Base-by-base conservation (phyloP, 2,329 filamentous ascomycete genomes). In the Calycina marina region DNA sequence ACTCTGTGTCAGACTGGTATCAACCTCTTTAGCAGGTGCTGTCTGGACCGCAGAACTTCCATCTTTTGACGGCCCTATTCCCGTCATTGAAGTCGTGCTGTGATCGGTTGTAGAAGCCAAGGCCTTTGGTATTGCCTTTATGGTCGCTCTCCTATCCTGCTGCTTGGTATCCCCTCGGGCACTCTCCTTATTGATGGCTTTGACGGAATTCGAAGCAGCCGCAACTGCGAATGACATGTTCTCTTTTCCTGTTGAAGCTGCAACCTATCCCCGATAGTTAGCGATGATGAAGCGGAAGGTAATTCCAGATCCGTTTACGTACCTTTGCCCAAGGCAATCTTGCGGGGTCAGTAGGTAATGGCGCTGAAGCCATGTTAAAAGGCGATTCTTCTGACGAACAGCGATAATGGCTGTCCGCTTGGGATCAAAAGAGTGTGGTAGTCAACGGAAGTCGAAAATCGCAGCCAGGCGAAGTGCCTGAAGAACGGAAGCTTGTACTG, bases 261-360 rank as follows among this genome's bases (percentile, higher is more conserved):
- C 64, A 40, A 69, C 61, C 65, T 69, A 25, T n/a, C n/a, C n/a
- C n/a, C n/a, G n/a, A n/a, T n/a, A n/a, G n/a, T n/a, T n/a, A n/a
- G n/a, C n/a, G n/a, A n/a, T n/a, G n/a, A n/a, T n/a, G n/a, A n/a
- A n/a, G n/a, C n/a, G n/a, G n/a, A n/a, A n/a, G n/a, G n/a, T n/a
- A n/a, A n/a, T n/a, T n/a, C n/a, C n/a, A n/a, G n/a, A n/a, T n/a
- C n/a, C n/a, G n/a, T n/a, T 24, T 38, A 47, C 62, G 37, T 60
- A 82, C 79, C 68, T 81, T 84, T 57, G 79, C 79, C 63, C 85
- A 85, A 26, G 78, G 82, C 46, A 76, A 67, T 56, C 71, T 73
- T 32, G 59, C 58, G 34, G 58, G 58, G 36, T 67, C 64, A 40
- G 61, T 49, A 44, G 62, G 55, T 47, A 52, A 49, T 36, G 60